A percentile compares a stretch with the other conserved stretches of the same genome.
Evolutionary conservation across 208 protist species (phyloP).

Genomic region (Acanthamoeba lugdunensis): DNA sequence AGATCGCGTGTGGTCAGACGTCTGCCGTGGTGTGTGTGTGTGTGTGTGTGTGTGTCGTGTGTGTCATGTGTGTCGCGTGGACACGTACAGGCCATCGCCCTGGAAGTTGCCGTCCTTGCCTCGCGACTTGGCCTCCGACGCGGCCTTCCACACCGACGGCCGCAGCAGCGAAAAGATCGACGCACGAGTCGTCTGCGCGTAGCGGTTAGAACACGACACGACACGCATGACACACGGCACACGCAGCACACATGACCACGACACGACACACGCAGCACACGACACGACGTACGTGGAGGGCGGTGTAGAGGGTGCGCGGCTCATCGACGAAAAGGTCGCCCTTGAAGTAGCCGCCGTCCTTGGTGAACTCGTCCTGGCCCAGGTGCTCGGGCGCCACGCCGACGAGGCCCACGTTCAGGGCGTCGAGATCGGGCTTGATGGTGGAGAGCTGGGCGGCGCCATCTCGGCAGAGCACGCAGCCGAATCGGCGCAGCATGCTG

Average conservation of each 20-base stretch:
- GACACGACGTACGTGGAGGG: neutral
- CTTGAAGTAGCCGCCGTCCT: slow-evolving; percentile 5
- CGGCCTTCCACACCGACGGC: slow-evolving; percentile 7
- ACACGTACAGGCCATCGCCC: slow-evolving; percentile 15
- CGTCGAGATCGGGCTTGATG: neutral
- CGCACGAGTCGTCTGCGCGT: neutral
- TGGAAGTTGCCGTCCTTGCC: neutral
- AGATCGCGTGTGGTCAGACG: neutral
- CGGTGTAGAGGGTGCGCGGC: neutral
- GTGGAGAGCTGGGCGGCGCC: slow-evolving; percentile 11
- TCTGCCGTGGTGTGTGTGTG: too few relatives aligned
- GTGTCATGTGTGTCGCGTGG: too few relatives aligned
- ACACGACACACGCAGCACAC: neutral
- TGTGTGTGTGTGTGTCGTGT: too few relatives aligned
- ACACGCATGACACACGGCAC: neutral
- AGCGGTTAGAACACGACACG: neutral
- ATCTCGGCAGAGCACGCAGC: neutral
- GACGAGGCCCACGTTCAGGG: slow-evolving; percentile 15
- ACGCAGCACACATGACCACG: neutral
- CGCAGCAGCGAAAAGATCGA: neutral
- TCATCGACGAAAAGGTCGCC: neutral
- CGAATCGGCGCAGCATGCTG: slow-evolving; percentile 6
- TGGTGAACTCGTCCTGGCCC: neutral
- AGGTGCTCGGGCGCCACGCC: neutral
- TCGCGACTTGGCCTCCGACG: neutral